Base-by-base conservation (phyloP, 768 basidiomycete genomes). In the Lentinus brumalis region DNA sequence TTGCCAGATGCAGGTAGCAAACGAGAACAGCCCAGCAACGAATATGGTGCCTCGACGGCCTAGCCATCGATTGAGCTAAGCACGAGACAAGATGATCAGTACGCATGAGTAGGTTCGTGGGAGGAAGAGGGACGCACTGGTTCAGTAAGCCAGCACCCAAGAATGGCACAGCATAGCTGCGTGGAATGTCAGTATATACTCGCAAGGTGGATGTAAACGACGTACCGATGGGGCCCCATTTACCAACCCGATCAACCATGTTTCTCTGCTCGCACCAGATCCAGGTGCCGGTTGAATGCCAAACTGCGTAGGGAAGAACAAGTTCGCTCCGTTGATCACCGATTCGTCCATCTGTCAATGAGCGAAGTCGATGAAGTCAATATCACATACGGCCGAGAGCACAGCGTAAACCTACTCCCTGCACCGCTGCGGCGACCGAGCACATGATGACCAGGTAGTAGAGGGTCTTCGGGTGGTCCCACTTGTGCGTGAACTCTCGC, bases 361-460 rank as follows among this genome's bases (percentile, higher is more conserved):
- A 26, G 6, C 16, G 15, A 45, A 6, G 15, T 16, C 6, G 77
- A 75, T 77, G 67, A 73, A 66, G 7, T 47, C 56, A 42, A 45
- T 26, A 26, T 44, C 57, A 57, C 56, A 40, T 46, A 53, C 47
- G 16, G 41, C 38, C 35, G 31, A 30, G 50, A 12, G 35, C 14
- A 21, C 38, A 56, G 47, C 8, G 32, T 39, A 44, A 59, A 66
- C 67, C 40, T 41, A 75, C 75, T 30, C 77, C 88, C 78, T 92
- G 89, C 15, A 91, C 88, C 50, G 87, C 87, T 4, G 91, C 91
- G 1, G 87, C 89, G 52, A 92, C 70, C 21, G 87, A 88, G 63
- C 88, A 85, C 57, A 84, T 70, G 47, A 83, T 64, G 21, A 83
- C 80, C 42, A 82, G 74, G 35, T 77, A 76, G 66, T 82, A 84